A percentile compares a stretch with the other conserved stretches of the same genome.
Conservation (phyloP, 345 rosid genomes). For the Eucalyptus fibrosa region DNA sequence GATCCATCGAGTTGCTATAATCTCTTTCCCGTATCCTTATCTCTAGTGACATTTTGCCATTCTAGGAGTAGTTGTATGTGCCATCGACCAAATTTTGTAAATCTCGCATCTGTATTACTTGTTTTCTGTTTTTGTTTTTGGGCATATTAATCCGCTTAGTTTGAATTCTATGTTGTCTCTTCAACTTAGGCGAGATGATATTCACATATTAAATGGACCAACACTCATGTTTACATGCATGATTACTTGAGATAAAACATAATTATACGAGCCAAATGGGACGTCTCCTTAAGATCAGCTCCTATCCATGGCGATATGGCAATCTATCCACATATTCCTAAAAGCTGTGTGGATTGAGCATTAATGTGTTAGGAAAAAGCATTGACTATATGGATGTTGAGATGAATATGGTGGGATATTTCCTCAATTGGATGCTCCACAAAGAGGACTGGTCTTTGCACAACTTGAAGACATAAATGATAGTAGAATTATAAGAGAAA, state of each 20-base stretch:
- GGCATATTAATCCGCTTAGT: background rate
- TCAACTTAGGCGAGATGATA: background rate
- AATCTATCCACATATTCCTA: background rate
- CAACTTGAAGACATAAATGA: background rate
- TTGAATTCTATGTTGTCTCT: background rate
- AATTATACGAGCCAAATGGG: background rate
- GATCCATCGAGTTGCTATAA: background rate
- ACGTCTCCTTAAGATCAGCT: background rate
- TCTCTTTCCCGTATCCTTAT: background rate
- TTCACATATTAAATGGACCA: background rate
- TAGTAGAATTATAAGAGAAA: background rate
- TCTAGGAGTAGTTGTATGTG: background rate
- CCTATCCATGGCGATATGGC: background rate
- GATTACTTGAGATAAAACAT: background rate
- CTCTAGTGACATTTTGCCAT: background rate
- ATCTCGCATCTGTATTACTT: background rate
- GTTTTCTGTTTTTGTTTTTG: background rate
- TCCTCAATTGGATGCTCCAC: background rate
- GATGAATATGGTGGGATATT: background rate
- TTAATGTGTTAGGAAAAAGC: background rate
- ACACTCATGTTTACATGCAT: background rate
- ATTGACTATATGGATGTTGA: background rate
- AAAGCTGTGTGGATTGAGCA: background rate
- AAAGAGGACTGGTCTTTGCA: background rate
- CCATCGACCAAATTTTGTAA: background rate